These are phyloP conservation scores for Triticum urartu DNA, from an alignment of 176 grass and related monocot species.

Conservation along the genomic window DNA sequence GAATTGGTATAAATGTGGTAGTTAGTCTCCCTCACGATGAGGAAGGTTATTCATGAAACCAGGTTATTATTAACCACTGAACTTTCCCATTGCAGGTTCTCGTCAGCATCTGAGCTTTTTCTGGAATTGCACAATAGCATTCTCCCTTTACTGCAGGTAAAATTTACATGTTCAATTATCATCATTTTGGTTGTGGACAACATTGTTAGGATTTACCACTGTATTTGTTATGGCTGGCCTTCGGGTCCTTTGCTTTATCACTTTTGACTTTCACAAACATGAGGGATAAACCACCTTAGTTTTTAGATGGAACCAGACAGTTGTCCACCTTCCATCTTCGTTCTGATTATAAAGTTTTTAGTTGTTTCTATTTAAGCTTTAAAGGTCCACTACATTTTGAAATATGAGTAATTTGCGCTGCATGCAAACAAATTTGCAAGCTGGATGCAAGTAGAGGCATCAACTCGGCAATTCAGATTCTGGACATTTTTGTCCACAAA, in stretches of 20 bases:
- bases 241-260: not conserved
- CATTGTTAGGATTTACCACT: not conserved
- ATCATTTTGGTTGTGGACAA: not conserved
- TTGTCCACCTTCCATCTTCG: not conserved
- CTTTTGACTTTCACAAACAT: not conserved
- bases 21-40: not conserved
- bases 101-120: conserved; percentile 46
- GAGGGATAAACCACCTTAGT: not conserved
- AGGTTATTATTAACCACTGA: not conserved
- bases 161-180: not conserved
- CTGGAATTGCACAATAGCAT: conserved; percentile 32
- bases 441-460: not conserved
- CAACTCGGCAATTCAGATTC: not conserved
- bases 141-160: conserved; percentile 57
- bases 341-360: not conserved
- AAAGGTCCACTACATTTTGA: not conserved
- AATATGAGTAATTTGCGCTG: not conserved
- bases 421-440: not conserved
- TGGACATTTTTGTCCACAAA: not conserved
- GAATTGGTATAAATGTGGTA: not conserved
- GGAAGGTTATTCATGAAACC: not conserved
- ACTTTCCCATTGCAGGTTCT: conserved; percentile 40
- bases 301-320: not conserved
- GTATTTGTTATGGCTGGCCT: not conserved
- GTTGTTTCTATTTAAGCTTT: not conserved